Base-by-base conservation (phyloP, 768 basidiomycete genomes). In the Hydnomerulius pinastri region DNA sequence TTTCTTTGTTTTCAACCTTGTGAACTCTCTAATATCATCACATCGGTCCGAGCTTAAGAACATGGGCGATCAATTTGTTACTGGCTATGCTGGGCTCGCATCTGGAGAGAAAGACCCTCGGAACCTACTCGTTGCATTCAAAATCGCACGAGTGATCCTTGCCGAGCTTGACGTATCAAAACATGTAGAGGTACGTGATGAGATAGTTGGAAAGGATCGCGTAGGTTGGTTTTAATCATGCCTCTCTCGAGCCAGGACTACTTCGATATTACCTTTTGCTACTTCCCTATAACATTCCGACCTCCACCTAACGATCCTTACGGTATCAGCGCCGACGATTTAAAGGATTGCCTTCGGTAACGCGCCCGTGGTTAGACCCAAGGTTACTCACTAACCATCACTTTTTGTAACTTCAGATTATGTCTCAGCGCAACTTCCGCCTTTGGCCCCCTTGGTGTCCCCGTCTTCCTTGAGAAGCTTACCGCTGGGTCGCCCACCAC, bases 101-200 rank as follows among this genome's bases (percentile, higher is more conserved):
- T 90, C 97, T 49, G 95, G 94, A 13, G 97, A 99, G 71, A 98
- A 98, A 62, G 97, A 99, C 65, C 97, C 97, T 25, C 78, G 97
- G 15, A 99, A 98, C 70, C 76, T 99, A 7, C 75, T 97, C 56
- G 61, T 96, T 10, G 90, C 90, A 23, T 99, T 98, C 65, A 84
- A 88, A 4, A 90, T 98, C 50, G 86, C 83, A 48, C 79, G 84
- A n/a, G 87, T 92, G 7, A 77, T 98, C 30, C 67, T 95, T 6
- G 81, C 92, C 28, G 93, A 98, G 55, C 98, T 98, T 59, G 87
- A 97, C 52, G 80, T 92, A 28, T 71, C 79, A 15, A 72, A 78
- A 30, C 76, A 82, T 51, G 74, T 92, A 29, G 95, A 98, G 73
- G 96, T 93, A 60, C 54, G 81, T 61, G 28, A 28, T 21, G 10